Base-by-base conservation (phyloP, 345 rosid species). In the Citrus hindsii region DNA sequence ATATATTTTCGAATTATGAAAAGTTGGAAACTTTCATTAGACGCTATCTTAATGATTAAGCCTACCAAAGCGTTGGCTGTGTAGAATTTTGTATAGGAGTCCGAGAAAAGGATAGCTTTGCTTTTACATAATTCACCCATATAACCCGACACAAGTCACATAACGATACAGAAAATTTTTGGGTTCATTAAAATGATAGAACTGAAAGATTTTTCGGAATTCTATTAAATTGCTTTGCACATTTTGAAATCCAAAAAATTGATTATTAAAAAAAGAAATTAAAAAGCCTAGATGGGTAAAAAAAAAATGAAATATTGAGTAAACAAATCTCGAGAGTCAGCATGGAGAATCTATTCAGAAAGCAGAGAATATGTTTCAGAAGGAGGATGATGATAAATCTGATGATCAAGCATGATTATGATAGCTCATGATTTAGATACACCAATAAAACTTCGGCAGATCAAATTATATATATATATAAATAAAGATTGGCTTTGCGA, bases 361-460 rank as follows among this genome's bases (percentile, higher is more conserved):
- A 68, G 12, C 73, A 76, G 67, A 30, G 79, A 56, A 76, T 37
- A 58, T 67, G 56, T 76, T 16, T 67, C 55, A 24, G 67, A 38
- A 19, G 12, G 28, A 55, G 22, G 62, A 32, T 18, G 78, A 65
- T n/a, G 30, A 32, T 72, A 18, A 30, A 18, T 35, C 5, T 61
- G 53, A 32, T 14, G 76, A 35, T 24, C 53, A 3, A 42, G 1
- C 13, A 24, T 61, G 70, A 62, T 9, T 53, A 32, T 35, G 76
- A 73, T 35, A 4, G 67, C 13, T 73, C 67, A 60, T 24, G 51
- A 33, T 25, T 40, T 27, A 24, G 4, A 38, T 28, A 40, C 48
- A 18, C 30, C 30, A 38, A 33, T 12, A 16, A 21, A 16, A 21
- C 30, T 30, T 35, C 24, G 58, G 5, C 5, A 42, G 28, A 71